Evolutionary conservation across 352 stramenopile genomes (phyloP).

Genomic region (Phytopythium oedochilum): DNA sequence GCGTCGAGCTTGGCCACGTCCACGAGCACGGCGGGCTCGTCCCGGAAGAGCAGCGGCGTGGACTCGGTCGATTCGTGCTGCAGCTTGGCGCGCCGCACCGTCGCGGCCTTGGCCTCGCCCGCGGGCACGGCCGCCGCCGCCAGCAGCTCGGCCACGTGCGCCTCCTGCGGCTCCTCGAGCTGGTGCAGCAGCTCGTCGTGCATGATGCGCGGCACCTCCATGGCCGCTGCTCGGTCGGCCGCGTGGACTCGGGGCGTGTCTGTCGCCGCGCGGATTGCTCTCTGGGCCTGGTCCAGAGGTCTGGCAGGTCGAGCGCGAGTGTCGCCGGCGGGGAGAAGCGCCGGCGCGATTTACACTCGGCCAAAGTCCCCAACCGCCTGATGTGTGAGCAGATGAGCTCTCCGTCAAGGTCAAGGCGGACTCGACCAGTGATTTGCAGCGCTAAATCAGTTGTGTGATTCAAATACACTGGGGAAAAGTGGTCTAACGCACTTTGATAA

Average conservation of each 20-base stretch:
- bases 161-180: conserved; percentile 36
- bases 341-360: not conserved
- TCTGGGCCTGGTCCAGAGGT: not conserved
- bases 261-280: conserved; percentile 2
- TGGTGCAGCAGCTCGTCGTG: conserved; percentile 51
- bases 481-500: not conserved
- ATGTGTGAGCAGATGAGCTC: not conserved
- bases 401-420: not conserved
- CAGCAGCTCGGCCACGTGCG: conserved; percentile 21
- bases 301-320: too few species aligned
- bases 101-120: conserved; percentile 6
- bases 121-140: conserved; percentile 3
- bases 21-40: conserved; percentile 8
- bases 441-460: not conserved
- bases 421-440: not conserved
- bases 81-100: not conserved
- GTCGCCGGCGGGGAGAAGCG: not conserved
- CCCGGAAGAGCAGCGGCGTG: conserved; percentile 19
- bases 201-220: conserved; percentile 41
- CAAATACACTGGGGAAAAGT: not conserved
- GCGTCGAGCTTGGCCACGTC: conserved; percentile 26
- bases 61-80: conserved; percentile 4
- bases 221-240: conserved; percentile 5
- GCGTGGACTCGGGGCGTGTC: not conserved
- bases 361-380: not conserved